Base-by-base conservation (phyloP, 164 flowering plant genomes). In the Stephania japonica region DNA sequence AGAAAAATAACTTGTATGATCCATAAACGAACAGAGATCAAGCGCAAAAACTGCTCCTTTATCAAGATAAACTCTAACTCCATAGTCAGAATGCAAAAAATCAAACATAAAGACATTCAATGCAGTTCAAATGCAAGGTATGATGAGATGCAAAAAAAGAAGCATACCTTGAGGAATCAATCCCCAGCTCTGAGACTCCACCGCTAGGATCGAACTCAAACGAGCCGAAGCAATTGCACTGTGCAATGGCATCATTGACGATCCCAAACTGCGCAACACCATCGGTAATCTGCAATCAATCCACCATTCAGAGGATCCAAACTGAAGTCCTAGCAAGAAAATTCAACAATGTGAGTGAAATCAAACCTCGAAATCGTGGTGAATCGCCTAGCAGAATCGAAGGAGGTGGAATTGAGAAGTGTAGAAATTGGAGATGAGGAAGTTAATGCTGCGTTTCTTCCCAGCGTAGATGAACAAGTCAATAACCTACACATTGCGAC, bases 171-270 rank as follows among this genome's bases (percentile, higher is more conserved):
- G 90, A 80, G 91, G 91, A 76, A 88, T 83, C 80, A 87, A 80
- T 27, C 88, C 87, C 94, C 92, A 88, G 73, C 83, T 80, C 72
- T 79, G 84, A 44, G 90, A 86, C 53, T 86, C 91, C 1, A 72
- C 69, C 16, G 91, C 76, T 73, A 90, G 80, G 68, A 82, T 80
- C 53, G 92, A 90, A 19, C 25, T 50, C 73, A 90, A 69, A 14
- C 90, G 74, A 18, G 91, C 86, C 5, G 92, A 82, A 53, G 92
- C 91, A 24, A 86, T 81, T 11, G 92, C 94, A 42, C 87, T 87
- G 77, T 90, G 89, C 74, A 90, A 71, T 0, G 90, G 91, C 83
- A 88, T 50, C 89, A 87, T 85, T 53, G 1, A 32, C 38, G 89
- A 78, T 24, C 32, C 84, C 73, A 82, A 42, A 70, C 86, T 70